Base-by-base conservation (phyloP, 2,329 filamentous ascomycete species). In the Hymenoscyphus occultus region DNA sequence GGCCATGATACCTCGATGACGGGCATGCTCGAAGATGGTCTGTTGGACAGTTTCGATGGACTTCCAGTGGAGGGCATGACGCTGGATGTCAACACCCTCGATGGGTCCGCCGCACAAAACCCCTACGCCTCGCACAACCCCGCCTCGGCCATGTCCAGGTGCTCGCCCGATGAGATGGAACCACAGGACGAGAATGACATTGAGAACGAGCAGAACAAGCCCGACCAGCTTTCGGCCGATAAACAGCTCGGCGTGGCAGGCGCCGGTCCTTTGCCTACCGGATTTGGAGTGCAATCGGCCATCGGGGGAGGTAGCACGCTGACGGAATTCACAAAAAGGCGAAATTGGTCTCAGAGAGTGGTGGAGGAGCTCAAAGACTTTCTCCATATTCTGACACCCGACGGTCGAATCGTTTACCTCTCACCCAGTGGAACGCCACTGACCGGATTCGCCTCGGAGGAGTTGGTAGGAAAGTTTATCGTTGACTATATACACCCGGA, bases 321-420 rank as follows among this genome's bases (percentile, higher is more conserved):
- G 70, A 88, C 85, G 69, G 84, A 89, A 74, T 88, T 88, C 71
- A 89, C 84, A 16, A 88, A 88, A 76, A 80, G 86, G 65, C 79
- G 84, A 67, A 88, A 95, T 75, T 97, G 94, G 94, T 90, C 92
- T 16, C 91, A 93, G 75, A 90, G 91, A 70, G 89, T 97, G 13
- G 86, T 97, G 31, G 91, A 96, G 77, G 93, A 97, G 80, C 82
- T 98, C 71, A 91, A 90, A 74, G 94, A 97, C 77, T 86, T 97
- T 71, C 79, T 97, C 63, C 89, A 96, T 75, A 93, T 98, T 65
- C 84, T 98, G 61, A 93, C 92, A 58, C 86, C 91, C 31, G 89
- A 95, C 72, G 92, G 93, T 45, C 87, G 90, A 69, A 89, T 98
- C 71, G 85, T 91, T 65, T 96, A 95, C 75, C 87, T 90, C n/a